Evolutionary conservation across 768 basidiomycete genomes (phyloP), one percentile per base, ranked within the genome.

Genomic region (Mycena haematopus): DNA sequence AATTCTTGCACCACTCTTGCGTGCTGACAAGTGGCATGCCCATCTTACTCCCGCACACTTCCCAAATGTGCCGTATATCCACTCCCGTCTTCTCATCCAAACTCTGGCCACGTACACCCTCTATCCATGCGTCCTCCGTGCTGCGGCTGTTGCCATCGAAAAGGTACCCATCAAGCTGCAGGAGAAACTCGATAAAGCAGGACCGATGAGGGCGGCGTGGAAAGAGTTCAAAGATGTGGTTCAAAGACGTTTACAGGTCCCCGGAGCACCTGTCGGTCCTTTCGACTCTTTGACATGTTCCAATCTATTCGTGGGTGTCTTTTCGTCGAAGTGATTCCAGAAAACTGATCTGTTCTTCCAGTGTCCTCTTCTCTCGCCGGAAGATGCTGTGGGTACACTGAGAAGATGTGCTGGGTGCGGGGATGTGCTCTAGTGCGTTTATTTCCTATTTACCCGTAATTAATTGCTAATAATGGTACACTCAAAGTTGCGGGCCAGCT

Each of bases 81-180:
- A 58, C 57, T 50, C 50, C 21, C 38, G 49, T 49, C 49, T 58
- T 52, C 57, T 58, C 11, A 58, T 58, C 19, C 57, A 58, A 52
- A 58, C 40, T 52, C 49, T 58, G 29, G 49, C 57, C 25, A 58
- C 57, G 49, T 58, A 58, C 49, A 58, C 57, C 47, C 51, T 58
- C 40, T 58, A 58, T 58, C 57, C 57, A 29, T 58, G 19, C 17
- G 57, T 58, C 36, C 57, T 58, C 49, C 57, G 50, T 52, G 47
- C 57, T 21, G 57, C 57, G 25, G 49, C 42, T 44, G 31, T 31
- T 29, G 49, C 57, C n/a, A 58, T 58, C 25, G 49, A 58, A 42
- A 52, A 29, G 57, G 57, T 58, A 8, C 57, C 57, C 17, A 17
- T 21, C 38, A 52, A 58, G 57, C 57, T 58, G 49, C 57, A 58